Evolutionary conservation across 2,329 filamentous ascomycete genomes (phyloP).

Genomic region (Penicillium aurantiogriseum): DNA sequence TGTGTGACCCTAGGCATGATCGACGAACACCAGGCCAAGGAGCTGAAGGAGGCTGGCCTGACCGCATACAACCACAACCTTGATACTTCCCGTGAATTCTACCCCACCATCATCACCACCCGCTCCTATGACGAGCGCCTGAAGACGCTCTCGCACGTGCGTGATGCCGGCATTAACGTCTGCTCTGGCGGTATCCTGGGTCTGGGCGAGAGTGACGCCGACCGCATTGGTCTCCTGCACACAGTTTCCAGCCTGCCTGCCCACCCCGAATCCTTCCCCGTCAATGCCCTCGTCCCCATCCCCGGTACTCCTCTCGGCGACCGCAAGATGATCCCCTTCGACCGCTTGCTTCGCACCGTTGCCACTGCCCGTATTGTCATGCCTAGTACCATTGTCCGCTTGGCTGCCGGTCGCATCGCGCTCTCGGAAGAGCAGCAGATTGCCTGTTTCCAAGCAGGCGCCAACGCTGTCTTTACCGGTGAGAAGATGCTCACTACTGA

Average conservation of each 20-base stretch:
- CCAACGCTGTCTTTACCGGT: conserved; percentile 91
- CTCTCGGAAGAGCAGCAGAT: conserved; percentile 88
- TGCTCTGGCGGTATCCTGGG: conserved; percentile 88
- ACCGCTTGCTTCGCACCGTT: conserved; percentile 76
- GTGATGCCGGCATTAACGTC: conserved; percentile 83
- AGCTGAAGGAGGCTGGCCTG: conserved; percentile 78
- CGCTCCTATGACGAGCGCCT: conserved; percentile 84
- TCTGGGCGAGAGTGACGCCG: conserved; percentile 72
- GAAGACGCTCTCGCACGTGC: conserved; percentile 73
- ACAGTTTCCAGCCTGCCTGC: conserved; percentile 76
- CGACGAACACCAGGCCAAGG: conserved; percentile 72
- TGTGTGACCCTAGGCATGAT: conserved; percentile 97
- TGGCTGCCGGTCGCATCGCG: conserved; percentile 79
- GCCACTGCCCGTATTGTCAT: conserved; percentile 80
- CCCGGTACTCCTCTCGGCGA: conserved; percentile 84
- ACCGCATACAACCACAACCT: conserved; percentile 96
- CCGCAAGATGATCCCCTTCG: conserved; percentile 69
- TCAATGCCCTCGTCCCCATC: conserved; percentile 88
- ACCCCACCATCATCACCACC: conserved; percentile 81
- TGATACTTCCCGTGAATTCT: conserved; percentile 85
- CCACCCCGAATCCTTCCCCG: conserved; percentile 87
- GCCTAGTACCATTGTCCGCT: conserved; percentile 79
- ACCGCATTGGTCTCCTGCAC: conserved; percentile 79
- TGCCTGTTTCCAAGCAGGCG: conserved; percentile 83
- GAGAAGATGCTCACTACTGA: conserved; percentile 95